Evolutionary conservation across 2,329 filamentous ascomycete species (phyloP).

Genomic region (Fusarium chuoi): DNA sequence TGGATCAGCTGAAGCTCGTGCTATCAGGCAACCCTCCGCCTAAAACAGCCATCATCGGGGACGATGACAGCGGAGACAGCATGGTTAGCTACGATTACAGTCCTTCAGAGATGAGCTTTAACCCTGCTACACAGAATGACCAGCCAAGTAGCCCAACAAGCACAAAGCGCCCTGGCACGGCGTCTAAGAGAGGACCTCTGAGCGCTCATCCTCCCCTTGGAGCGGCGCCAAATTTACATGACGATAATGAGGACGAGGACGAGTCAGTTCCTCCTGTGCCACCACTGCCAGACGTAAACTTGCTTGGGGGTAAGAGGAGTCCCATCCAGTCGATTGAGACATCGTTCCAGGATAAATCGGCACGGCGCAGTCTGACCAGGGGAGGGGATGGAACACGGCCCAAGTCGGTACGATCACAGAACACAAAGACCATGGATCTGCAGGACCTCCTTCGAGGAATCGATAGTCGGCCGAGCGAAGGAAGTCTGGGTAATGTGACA

Average conservation of each 20-base stretch:
- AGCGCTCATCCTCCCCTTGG: constrained; percentile 56
- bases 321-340: constrained; percentile 42
- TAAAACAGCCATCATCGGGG: constrained; percentile 52
- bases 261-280: constrained; percentile 66
- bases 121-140: constrained; percentile 51
- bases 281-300: constrained; percentile 58
- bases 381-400: constrained; percentile 53
- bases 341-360: constrained; percentile 51
- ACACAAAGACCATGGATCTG: constrained; percentile 56
- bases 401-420: constrained; percentile 48
- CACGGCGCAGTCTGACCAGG: constrained; percentile 54
- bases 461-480: constrained; percentile 59
- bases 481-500: constrained; percentile 57
- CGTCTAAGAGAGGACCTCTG: constrained; percentile 54
- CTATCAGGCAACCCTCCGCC: constrained; percentile 61
- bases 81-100: constrained; percentile 77
- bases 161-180: constrained; percentile 48
- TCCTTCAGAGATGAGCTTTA: constrained; percentile 74
- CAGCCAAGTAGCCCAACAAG: constrained; percentile 46
- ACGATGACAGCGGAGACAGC: constrained; percentile 71
- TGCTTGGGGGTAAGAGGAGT: constrained; percentile 46
- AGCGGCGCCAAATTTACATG: constrained; percentile 42
- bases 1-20: constrained; percentile 72
- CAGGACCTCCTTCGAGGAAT: constrained; percentile 62
- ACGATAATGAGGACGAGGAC: constrained; percentile 46